Percentiles rank a stretch among this genome's conserved stretches.
phyloP scores from a whole-genome alignment of 371 early-diverging fungal genomes.

The Mortierella sp. region DNA sequence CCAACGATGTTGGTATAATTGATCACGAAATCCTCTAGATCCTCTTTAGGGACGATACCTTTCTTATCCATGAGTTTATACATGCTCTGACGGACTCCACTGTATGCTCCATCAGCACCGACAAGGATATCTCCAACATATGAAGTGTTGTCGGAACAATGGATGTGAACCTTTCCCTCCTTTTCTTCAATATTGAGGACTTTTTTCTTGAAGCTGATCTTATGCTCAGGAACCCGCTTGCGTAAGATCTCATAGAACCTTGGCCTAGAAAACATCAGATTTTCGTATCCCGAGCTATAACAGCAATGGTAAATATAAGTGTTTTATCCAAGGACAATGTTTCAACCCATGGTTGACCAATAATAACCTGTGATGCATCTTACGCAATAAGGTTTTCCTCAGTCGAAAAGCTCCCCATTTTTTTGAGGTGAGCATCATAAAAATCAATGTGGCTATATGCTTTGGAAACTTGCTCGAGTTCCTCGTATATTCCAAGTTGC shows the following conservation, averaged over 20 bases:
- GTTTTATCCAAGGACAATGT: no score
- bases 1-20: conserved; percentile 11
- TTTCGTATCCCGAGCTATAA: not conserved
- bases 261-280: conserved; percentile 3
- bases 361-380: no score
- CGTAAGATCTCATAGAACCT: conserved; percentile 14
- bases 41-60: conserved; percentile 9
- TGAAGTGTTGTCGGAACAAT: conserved; percentile 17
- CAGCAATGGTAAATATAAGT: no score
- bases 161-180: conserved; percentile 5
- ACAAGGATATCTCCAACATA: conserved; percentile 20
- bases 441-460: no score
- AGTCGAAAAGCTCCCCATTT: no score
- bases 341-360: no score
- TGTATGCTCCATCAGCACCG: conserved; percentile 28
- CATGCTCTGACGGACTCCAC: conserved; percentile 13
- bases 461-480: no score
- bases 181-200: conserved; percentile 9
- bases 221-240: conserved; percentile 12
- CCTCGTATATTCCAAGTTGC: no score
- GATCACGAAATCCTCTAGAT: conserved; percentile 2
- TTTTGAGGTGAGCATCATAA: no score
- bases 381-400: no score
- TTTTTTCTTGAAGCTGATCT: conserved; percentile 14
- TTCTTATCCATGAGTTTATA: conserved; percentile 15